Evolutionary conservation across 2,329 filamentous ascomycete species (phyloP).

Genomic region (Microascus cirrosus): DNA sequence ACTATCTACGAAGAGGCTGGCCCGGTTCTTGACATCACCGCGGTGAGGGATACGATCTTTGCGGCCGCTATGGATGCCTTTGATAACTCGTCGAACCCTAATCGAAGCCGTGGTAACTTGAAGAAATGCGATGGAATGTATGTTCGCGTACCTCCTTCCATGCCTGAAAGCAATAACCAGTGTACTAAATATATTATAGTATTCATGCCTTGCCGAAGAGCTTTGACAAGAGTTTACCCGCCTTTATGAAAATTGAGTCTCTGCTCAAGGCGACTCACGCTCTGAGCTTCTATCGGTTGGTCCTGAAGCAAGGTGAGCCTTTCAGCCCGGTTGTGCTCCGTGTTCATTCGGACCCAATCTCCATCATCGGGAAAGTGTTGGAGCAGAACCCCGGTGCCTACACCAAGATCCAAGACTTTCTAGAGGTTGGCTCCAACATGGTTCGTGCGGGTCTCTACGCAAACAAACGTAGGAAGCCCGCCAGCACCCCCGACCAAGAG

Average conservation of each 20-base stretch:
- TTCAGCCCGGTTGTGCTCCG: slow-evolving; percentile 70
- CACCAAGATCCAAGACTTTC: slow-evolving; percentile 61
- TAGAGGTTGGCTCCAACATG: slow-evolving; percentile 58
- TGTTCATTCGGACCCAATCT: slow-evolving; percentile 65
- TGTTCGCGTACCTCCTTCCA: slow-evolving; percentile 14
- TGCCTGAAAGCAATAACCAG: neutral
- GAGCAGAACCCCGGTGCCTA: slow-evolving; percentile 68
- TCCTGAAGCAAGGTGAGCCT: slow-evolving; percentile 67
- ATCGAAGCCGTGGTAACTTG: slow-evolving; percentile 62
- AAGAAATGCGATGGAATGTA: slow-evolving; percentile 70
- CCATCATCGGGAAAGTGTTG: slow-evolving; percentile 60
- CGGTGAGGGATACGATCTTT: slow-evolving; percentile 50
- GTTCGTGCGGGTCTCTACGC: slow-evolving; percentile 41
- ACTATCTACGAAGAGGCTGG: slow-evolving; percentile 47
- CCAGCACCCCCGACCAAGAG: slow-evolving; percentile 7
- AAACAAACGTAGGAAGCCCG: neutral
- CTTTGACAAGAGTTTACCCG: slow-evolving; percentile 38
- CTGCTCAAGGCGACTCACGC: slow-evolving; percentile 64
- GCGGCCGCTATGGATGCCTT: slow-evolving; percentile 58
- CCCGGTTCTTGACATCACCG: slow-evolving; percentile 33
- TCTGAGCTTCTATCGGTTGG: slow-evolving; percentile 65
- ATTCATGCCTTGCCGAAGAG: slow-evolving; percentile 52
- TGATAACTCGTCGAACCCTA: slow-evolving; percentile 74
- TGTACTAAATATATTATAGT: slow-evolving; percentile 22
- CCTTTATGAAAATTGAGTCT: slow-evolving; percentile 45